A percentile compares a stretch with the other conserved stretches of the same genome.
phyloP scores from a whole-genome alignment of 371 early-diverging fungal genomes.

The Mucor mucedo region DNA sequence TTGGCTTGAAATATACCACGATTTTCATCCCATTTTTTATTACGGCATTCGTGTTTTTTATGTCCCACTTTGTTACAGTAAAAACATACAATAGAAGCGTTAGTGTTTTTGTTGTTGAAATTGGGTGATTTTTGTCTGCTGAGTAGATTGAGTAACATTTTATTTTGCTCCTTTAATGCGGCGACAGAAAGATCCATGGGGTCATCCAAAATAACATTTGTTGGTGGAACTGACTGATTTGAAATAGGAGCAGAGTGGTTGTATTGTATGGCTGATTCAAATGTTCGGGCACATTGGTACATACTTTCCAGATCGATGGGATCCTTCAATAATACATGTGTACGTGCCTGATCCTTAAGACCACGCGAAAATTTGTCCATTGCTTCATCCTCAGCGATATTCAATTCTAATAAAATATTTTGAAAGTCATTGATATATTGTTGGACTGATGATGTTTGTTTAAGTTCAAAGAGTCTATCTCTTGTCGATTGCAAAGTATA shows the following conservation, averaged over 20 bases:
- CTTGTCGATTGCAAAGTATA: conserved; percentile 1
- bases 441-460: background rate
- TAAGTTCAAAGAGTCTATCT: background rate
- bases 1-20: background rate
- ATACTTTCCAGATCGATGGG: conserved; percentile 8
- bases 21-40: conserved; percentile 3
- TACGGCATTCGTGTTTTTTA: background rate
- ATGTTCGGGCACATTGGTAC: background rate
- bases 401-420: background rate
- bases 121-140: no score
- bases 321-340: background rate
- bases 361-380: conserved; percentile 8
- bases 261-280: background rate
- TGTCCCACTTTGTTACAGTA: conserved; percentile 15
- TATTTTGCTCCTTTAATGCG: no score
- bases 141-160: no score
- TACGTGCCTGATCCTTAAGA: background rate
- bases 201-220: no score
- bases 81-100: no score
- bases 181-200: no score
- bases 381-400: conserved; percentile 1
- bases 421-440: background rate
- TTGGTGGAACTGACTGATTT: no score
- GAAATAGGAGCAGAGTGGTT: background rate
- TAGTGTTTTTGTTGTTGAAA: no score